These are phyloP conservation scores for Groenewaldozyma auringiensis DNA, from an alignment of 1,139 yeast genomes.

Conservation along the genomic window DNA sequence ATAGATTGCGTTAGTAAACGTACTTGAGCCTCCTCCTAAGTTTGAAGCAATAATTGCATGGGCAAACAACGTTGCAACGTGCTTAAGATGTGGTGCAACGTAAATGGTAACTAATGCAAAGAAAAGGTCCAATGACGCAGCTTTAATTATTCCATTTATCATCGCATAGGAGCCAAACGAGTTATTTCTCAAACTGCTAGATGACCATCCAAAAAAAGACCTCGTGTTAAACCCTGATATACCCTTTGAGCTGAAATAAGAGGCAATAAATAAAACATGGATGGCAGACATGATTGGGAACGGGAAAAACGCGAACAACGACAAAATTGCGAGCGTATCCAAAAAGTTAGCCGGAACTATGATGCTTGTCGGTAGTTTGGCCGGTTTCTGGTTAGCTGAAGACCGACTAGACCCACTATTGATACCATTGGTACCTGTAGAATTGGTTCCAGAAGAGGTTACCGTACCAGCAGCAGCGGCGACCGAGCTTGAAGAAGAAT, in stretches of 20 bases:
- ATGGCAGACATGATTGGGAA: constrained; percentile 23
- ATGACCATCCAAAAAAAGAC: constrained; percentile 16
- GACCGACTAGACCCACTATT: not conserved
- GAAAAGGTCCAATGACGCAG: constrained; percentile 17
- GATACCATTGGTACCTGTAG: too few relatives aligned
- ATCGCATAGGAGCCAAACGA: constrained; percentile 7
- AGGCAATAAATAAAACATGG: constrained; percentile 23
- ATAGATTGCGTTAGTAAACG: constrained; percentile 28
- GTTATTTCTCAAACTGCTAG: constrained; percentile 5
- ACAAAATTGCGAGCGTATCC: constrained; percentile 29
- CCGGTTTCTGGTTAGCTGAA: constrained; percentile 1
- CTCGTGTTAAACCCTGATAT: constrained; percentile 12
- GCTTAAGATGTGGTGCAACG: constrained; percentile 20
- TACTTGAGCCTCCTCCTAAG: constrained; percentile 28
- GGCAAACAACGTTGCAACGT: constrained; percentile 27
- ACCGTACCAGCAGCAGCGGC: too few relatives aligned
- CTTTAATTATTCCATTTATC: constrained; percentile 12
- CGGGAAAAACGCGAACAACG: constrained; percentile 26
- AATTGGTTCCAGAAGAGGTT: not conserved
- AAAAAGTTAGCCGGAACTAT: constrained; percentile 25
- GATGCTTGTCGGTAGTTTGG: constrained; percentile 17
- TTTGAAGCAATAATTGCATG: constrained; percentile 31
- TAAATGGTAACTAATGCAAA: constrained; percentile 22
- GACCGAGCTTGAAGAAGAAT: too few relatives aligned
- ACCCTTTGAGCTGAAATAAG: constrained; percentile 16